Evolutionary conservation across 2,329 filamentous ascomycete species (phyloP).

Genomic region (Westerdykella ornata): DNA sequence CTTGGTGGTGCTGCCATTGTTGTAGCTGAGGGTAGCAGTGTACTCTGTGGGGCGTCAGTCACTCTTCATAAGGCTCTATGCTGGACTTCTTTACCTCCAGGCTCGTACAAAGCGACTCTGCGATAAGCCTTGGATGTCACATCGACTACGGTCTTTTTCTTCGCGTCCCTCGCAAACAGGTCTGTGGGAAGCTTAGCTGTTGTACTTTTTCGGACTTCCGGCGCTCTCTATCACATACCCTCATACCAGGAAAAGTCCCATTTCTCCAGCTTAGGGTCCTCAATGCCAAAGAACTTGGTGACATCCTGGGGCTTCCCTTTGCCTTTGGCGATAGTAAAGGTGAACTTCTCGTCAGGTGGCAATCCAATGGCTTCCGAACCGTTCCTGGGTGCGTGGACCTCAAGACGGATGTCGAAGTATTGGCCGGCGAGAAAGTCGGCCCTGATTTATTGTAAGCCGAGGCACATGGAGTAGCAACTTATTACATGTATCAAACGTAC

Average conservation of each 20-base stretch:
- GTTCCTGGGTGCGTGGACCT: slow-evolving; percentile 75
- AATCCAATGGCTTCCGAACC: slow-evolving; percentile 69
- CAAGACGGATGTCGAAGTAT: slow-evolving; percentile 75
- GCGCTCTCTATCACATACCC: slow-evolving; percentile 37
- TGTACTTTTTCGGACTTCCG: not conserved
- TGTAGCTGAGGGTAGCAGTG: slow-evolving; percentile 68
- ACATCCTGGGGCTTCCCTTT: slow-evolving; percentile 50
- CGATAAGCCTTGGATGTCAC: slow-evolving; percentile 75
- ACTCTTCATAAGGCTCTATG: not conserved
- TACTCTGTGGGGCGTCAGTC: slow-evolving; percentile 48
- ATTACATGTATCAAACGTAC: slow-evolving; percentile 33
- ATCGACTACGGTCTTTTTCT: slow-evolving; percentile 65
- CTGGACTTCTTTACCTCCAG: slow-evolving; percentile 45
- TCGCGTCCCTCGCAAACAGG: slow-evolving; percentile 66
- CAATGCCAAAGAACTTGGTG: slow-evolving; percentile 60
- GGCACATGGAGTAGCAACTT: not conserved
- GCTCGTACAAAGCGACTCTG: slow-evolving; percentile 66
- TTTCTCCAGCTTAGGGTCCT: slow-evolving; percentile 66
- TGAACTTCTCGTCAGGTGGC: slow-evolving; percentile 68
- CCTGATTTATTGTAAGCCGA: slow-evolving; percentile 27
- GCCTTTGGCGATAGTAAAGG: slow-evolving; percentile 64
- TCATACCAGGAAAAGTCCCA: slow-evolving; percentile 85
- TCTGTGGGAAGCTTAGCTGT: slow-evolving; percentile 39
- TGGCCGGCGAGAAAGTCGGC: slow-evolving; percentile 79
- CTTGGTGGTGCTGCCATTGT: slow-evolving; percentile 61